Base-by-base conservation (phyloP, 2,329 filamentous ascomycete species). In the Herpotrichia juniperi region DNA sequence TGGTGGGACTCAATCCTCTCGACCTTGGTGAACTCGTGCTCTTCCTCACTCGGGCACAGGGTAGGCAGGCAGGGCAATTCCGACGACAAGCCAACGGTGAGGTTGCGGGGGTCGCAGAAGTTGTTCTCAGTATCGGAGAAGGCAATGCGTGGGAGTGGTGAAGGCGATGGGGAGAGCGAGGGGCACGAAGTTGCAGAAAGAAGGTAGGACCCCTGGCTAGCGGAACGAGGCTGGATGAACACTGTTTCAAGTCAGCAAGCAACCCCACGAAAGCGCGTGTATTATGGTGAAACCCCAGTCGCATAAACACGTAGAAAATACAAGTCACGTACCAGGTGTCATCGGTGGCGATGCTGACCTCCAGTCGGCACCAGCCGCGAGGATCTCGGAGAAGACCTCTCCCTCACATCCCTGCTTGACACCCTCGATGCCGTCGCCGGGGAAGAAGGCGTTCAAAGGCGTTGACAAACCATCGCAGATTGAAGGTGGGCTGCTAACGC, bases 101-200 rank as follows among this genome's bases (percentile, higher is more conserved):
- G 79, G 70, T 96, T 91, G 68, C 93, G 87, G 28, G 93, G 93
- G 71, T 97, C 93, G 76, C 93, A 96, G 74, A 94, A 96, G 76
- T 91, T 88, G 62, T 91, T 83, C 73, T 91, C 88, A 61, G 83
- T 81, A 68, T 91, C 88, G 1, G 86, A 86, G 40, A 83, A 78
- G 71, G 87, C 79, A 50, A 89, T 86, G 64, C 83, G 81, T 62
- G 90, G 87, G 59, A 90, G 87, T 25, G 91, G 90, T 42, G 90
- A 89, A 16, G 92, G 91, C 26, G 91, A 96, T 17, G 92, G 91
- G 24, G 91, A 96, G 58, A 94, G 85, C 53, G 91, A 94, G 61
- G 91, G 90, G 79, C 89, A 93, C 40, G 88, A 86, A 60, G 80
- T 82, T 48, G 86, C 83, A 62, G 89, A 89, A 62, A 91, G 80